Base-by-base conservation (phyloP, 1,139 yeast species). In the Ogataea hybrid region DNA sequence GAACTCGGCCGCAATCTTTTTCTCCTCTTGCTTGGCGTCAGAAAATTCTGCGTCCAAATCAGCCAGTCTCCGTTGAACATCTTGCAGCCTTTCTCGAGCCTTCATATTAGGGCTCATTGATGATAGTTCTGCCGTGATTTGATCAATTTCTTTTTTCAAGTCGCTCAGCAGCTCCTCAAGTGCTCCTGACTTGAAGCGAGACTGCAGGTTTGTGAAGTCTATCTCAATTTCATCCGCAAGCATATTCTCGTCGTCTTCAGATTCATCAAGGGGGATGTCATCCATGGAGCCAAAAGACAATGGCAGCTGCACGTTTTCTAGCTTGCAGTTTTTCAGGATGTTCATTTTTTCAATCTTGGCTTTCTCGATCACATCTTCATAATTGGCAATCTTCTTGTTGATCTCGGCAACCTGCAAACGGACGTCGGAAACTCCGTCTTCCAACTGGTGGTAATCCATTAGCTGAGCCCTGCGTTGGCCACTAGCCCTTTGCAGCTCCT, bases 81-180 rank as follows among this genome's bases (percentile, higher is more conserved):
- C 92, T 35, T 70, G 74, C 40, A 87, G 71, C 56, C 96, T 75
- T 48, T 86, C 95, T 21, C 76, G 69, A 0, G 97, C 96, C 52
- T 84, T 84, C 21, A 81, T 71, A 60, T 89, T 89, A 12, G 96
- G 96, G 18, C 88, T 80, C 55, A 87, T 68, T 37, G 67, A 67
- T 36, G 79, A 81, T 35, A 90, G 65, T 32, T 77, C 81, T 21
- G 74, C 67, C 37, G 79, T 83, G 40, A 90, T 64, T 28, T 73
- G 79, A 25, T 76, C 75, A 4, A 79, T 70, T 35, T 83, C 73
- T 1, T 73, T 71, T 44, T 74, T 75, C 11, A 81, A 68, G 39
- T 72, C 62, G 6, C 70, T 30, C 55, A 60, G 31, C n/a, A 36
- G 36, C 7, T 42, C 46, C 32, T 50, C 55, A 7, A 48, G 15